phyloP scores from a whole-genome alignment of 1,284 basidiomycete genomes.

The Ceratobasidium sp. region DNA sequence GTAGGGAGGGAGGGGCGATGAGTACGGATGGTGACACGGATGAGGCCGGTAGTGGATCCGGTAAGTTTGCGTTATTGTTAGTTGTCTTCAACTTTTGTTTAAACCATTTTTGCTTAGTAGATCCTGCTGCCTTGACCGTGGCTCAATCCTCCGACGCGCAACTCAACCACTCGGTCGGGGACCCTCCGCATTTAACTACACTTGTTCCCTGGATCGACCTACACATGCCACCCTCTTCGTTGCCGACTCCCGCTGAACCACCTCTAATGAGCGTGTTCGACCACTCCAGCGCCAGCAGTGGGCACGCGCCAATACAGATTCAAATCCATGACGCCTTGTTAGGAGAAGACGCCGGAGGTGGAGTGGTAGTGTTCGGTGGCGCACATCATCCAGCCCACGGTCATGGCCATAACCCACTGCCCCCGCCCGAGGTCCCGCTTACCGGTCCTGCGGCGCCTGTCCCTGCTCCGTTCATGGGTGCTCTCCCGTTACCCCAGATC shows the following conservation, averaged over 20 bases:
- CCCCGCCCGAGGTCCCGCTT: background rate
- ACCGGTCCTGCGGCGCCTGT: slow-evolving; percentile 3
- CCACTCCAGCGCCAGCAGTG: slow-evolving; percentile 34
- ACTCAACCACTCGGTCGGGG: background rate
- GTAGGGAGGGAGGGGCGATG: background rate
- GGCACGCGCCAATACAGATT: slow-evolving; percentile 34
- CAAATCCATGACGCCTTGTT: slow-evolving; percentile 34
- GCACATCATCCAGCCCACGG: background rate
- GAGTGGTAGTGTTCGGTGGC: background rate
- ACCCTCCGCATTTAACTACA: slow-evolving; percentile 16
- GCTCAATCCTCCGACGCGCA: background rate
- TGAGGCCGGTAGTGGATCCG: background rate
- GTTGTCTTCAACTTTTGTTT: too few relatives aligned
- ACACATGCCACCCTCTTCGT: slow-evolving; percentile 39
- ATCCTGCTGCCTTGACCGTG: background rate
- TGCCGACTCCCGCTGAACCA: slow-evolving; percentile 30
- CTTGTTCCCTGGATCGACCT: slow-evolving; percentile 42
- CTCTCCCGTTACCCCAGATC: background rate
- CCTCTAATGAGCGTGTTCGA: slow-evolving; percentile 41
- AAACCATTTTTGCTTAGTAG: background rate
- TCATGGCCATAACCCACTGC: too few relatives aligned
- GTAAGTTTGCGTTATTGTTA: too few relatives aligned
- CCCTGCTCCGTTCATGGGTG: slow-evolving; percentile 4
- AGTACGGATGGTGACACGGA: background rate
- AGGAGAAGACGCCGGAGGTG: slow-evolving; percentile 19